Percentiles rank a stretch among this genome's conserved stretches.
phyloP scores from a whole-genome alignment of 768 basidiomycete genomes.

The Lentinula boryana region DNA sequence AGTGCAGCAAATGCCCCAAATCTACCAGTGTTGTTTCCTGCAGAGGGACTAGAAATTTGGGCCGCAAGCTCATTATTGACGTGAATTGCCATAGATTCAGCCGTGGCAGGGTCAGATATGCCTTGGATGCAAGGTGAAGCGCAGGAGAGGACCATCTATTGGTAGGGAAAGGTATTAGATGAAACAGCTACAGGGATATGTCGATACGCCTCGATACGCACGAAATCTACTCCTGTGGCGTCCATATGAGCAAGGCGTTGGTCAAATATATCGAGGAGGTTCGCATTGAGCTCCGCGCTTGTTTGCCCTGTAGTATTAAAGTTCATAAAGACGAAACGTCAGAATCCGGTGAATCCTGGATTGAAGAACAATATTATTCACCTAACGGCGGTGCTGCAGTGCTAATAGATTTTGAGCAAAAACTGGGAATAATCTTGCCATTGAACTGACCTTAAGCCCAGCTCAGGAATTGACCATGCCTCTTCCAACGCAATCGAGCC shows the following conservation, averaged over 20 bases:
- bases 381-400: not conserved
- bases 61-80: constrained; percentile 25
- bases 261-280: constrained; percentile 1
- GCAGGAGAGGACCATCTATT: constrained; percentile 8
- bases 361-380: not conserved
- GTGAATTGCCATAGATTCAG: constrained; percentile 22
- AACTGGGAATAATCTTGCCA: too few relatives aligned
- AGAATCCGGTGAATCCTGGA: not conserved
- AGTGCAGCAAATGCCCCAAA: constrained; percentile 38
- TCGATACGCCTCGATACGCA: not conserved
- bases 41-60: not conserved
- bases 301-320: not conserved
- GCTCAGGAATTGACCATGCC: constrained; percentile 2
- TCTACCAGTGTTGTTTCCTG: not conserved
- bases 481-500: constrained; percentile 4
- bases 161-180: not conserved
- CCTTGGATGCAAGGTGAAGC: constrained; percentile 16
- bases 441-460: not conserved
- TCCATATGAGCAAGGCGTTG: constrained; percentile 6
- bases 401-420: not conserved
- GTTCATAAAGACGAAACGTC: too few relatives aligned
- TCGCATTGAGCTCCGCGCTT: not conserved
- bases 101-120: constrained; percentile 4
- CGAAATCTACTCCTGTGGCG: not conserved
- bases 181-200: too few relatives aligned